Percentiles rank a stretch among this genome's conserved stretches.
These are phyloP conservation scores for Orobanche coerulescens DNA, from an alignment of 257 asterid species.

Conservation along the genomic window DNA sequence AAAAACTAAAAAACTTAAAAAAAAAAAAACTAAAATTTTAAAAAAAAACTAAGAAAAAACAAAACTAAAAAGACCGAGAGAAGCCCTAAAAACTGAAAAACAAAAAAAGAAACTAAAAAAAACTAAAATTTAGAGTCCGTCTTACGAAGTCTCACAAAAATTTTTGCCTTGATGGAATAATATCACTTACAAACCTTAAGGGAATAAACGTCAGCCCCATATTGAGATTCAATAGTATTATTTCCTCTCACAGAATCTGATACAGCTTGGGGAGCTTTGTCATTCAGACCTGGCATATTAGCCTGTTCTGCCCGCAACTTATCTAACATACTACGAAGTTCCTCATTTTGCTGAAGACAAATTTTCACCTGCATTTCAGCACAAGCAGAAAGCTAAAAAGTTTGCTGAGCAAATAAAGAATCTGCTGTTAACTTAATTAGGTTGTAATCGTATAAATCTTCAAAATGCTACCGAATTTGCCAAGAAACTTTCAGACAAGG, in stretches of 20 bases:
- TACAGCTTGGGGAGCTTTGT: constrained; percentile 29
- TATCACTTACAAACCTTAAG: constrained; percentile 47
- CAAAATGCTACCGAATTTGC: background rate
- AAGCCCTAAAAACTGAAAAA: too few species aligned
- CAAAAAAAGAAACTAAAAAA: too few species aligned
- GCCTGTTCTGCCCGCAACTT: constrained; percentile 60
- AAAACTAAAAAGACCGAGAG: too few species aligned
- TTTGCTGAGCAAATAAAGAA: background rate
- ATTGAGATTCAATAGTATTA: constrained; percentile 27
- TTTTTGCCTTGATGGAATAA: background rate
- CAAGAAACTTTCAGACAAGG: background rate
- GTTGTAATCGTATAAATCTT: background rate
- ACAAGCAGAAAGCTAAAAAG: constrained; percentile 6
- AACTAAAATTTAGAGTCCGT: too few species aligned
- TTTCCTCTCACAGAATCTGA: constrained; percentile 32
- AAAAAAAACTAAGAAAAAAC: background rate
- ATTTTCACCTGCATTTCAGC: constrained; percentile 59
- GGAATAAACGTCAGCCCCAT: constrained; percentile 42
- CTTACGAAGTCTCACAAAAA: too few species aligned
- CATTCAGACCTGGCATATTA: constrained; percentile 30
- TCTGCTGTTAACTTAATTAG: background rate
- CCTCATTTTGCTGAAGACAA: constrained; percentile 73
- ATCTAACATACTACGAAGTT: constrained; percentile 65
- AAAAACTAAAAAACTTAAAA: too few species aligned
- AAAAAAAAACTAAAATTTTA: too few species aligned